Evolutionary conservation across 2,329 filamentous ascomycete genomes (phyloP).

Genomic region (Claviceps paspali): DNA sequence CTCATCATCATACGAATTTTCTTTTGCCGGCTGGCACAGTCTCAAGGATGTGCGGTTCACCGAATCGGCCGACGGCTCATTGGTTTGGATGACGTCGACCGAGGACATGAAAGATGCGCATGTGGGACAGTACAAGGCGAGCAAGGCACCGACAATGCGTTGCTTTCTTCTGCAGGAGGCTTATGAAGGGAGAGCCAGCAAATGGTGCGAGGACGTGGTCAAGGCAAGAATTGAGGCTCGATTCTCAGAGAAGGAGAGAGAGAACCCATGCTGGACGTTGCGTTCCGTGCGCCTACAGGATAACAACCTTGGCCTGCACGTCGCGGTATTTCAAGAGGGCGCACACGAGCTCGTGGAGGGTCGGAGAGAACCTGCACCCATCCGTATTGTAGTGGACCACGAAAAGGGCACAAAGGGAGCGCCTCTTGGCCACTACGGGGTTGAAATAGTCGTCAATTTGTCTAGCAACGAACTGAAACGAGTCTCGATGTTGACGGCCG

Average conservation of each 20-base stretch:
- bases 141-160: conserved; percentile 40
- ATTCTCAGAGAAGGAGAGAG: conserved; percentile 70
- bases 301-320: conserved; percentile 41
- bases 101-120: conserved; percentile 43
- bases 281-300: conserved; percentile 52
- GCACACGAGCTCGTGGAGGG: conserved; percentile 46
- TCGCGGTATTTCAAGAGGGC: conserved; percentile 59
- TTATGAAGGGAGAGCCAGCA: conserved; percentile 63
- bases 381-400: conserved; percentile 61
- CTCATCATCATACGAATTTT: conserved; percentile 51
- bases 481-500: conserved; percentile 37
- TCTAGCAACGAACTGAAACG: conserved; percentile 35
- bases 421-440: conserved; percentile 49
- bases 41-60: conserved; percentile 59
- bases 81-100: conserved; percentile 53
- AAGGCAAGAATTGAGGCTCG: conserved; percentile 77
- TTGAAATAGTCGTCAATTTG: conserved; percentile 57
- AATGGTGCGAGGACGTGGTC: conserved; percentile 69
- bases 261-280: conserved; percentile 67
- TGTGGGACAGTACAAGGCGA: conserved; percentile 22
- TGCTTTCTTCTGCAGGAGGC: conserved; percentile 58
- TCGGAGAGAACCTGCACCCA: conserved; percentile 49
- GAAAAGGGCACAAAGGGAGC: conserved; percentile 50
- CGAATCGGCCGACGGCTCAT: conserved; percentile 48
- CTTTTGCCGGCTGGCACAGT: conserved; percentile 57